These are phyloP conservation scores for Penicillium antarcticum DNA, from an alignment of 495 filamentous ascomycete species.

Conservation along the genomic window DNA sequence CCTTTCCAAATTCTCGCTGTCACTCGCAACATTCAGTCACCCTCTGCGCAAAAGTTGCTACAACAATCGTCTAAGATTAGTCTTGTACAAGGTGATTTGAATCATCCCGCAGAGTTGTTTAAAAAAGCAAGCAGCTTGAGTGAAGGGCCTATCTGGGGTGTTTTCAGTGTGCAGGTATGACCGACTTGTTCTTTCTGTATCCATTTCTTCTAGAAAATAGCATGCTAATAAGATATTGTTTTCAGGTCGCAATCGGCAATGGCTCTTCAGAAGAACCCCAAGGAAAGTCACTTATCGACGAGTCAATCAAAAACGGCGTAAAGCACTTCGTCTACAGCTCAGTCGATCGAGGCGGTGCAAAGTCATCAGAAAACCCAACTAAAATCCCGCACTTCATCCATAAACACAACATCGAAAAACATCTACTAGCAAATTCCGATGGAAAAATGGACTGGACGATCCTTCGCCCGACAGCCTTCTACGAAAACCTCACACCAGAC, in stretches of 20 bases:
- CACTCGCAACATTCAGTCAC: slow-evolving; percentile 57
- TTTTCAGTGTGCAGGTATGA: slow-evolving; percentile 47
- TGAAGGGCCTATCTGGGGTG: slow-evolving; percentile 46
- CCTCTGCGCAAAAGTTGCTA: slow-evolving; percentile 50
- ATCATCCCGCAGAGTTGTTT: slow-evolving; percentile 52
- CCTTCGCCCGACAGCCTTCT: slow-evolving; percentile 61
- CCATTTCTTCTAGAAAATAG: slow-evolving; percentile 30
- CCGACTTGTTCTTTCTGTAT: slow-evolving; percentile 13
- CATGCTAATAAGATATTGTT: too few species aligned
- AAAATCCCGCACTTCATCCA: slow-evolving; percentile 57
- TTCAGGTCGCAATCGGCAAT: slow-evolving; percentile 3
- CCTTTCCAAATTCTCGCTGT: slow-evolving; percentile 64
- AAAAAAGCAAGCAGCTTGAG: slow-evolving; percentile 36
- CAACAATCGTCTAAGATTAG: slow-evolving; percentile 40
- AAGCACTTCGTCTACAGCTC: slow-evolving; percentile 63
- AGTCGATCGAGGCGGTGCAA: slow-evolving; percentile 64
- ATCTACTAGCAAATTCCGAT: slow-evolving; percentile 48
- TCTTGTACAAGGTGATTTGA: slow-evolving; percentile 57
- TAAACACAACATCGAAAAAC: slow-evolving; percentile 63
- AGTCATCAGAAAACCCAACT: slow-evolving; percentile 54
- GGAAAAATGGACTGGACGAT: slow-evolving; percentile 57
- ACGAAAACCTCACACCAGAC: slow-evolving; percentile 60
- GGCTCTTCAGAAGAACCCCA: slow-evolving; percentile 53
- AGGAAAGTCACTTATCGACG: slow-evolving; percentile 61
- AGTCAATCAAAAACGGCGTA: slow-evolving; percentile 53